Evolutionary conservation across 352 stramenopile genomes (phyloP).

Genomic region (Plasmopara viticola): DNA sequence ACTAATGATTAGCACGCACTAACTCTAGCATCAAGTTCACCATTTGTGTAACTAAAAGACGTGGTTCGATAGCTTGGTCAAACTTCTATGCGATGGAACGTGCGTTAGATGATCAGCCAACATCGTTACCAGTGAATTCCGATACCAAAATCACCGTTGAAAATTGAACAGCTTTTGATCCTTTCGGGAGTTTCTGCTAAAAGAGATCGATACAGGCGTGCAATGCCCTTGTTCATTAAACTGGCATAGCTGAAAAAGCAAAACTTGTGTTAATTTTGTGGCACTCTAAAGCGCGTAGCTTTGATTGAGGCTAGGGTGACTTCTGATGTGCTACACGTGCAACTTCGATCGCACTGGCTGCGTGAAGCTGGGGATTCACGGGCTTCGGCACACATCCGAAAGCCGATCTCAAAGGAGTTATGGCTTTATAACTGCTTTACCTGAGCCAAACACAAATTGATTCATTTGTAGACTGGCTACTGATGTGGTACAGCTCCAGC

Average conservation of each 20-base stretch:
- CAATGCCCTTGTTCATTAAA: neutral
- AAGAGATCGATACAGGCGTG: neutral
- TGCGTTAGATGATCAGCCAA: conserved; percentile 1
- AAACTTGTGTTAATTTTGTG: conserved; percentile 3
- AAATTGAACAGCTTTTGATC: neutral
- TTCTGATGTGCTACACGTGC: neutral
- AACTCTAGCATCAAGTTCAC: no score
- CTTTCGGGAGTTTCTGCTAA: neutral
- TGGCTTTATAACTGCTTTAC: neutral
- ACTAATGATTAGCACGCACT: no score
- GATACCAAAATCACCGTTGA: neutral
- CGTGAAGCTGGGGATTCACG: no score
- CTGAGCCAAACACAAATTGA: neutral
- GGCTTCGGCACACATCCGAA: no score
- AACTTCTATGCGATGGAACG: conserved; percentile 5
- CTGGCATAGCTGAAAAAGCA: conserved; percentile 1
- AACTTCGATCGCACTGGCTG: conserved; percentile 1
- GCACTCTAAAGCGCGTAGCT: neutral
- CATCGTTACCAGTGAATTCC: neutral
- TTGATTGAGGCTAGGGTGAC: neutral
- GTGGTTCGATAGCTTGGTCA: conserved; percentile 2
- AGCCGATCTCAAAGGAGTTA: conserved; percentile 1
- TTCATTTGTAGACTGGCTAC: no score
- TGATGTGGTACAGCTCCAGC: no score
- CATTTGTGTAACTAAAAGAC: no score